Percentiles rank a stretch among this genome's conserved stretches.
Conservation (phyloP, 1,284 basidiomycete genomes). For the Phlebopus sp. region DNA sequence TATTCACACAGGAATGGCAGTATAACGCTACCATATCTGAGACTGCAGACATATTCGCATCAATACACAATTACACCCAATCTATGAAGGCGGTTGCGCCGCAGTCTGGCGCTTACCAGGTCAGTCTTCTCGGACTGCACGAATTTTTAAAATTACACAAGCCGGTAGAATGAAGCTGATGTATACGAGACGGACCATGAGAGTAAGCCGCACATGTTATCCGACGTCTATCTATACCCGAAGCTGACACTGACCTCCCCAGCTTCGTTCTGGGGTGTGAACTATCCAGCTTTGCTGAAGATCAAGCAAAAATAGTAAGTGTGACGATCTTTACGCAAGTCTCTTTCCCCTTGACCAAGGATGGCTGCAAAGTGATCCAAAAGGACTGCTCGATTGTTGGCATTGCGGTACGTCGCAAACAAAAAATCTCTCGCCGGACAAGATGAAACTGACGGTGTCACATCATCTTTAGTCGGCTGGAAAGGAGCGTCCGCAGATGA, state of each 20-base stretch:
- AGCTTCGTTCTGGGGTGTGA: constrained; percentile 53
- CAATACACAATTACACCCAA: constrained; percentile 36
- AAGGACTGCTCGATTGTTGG: constrained; percentile 56
- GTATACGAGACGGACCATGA: constrained; percentile 54
- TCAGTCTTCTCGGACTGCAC: constrained; percentile 24
- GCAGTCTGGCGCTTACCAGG: constrained; percentile 48
- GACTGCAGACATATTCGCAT: constrained; percentile 35
- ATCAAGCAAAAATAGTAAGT: constrained; percentile 58
- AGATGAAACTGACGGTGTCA: neutral
- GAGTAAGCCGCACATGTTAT: constrained; percentile 25
- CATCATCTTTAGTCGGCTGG: neutral
- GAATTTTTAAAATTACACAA: neutral
- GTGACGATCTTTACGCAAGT: neutral
- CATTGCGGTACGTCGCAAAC: constrained; percentile 46
- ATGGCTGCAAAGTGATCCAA: constrained; percentile 45
- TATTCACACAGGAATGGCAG: constrained; percentile 27
- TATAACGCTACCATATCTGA: constrained; percentile 44
- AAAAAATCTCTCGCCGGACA: neutral
- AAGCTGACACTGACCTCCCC: constrained; percentile 3
- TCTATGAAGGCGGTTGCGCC: constrained; percentile 45
- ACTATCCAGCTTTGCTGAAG: constrained; percentile 44
- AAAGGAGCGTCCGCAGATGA: neutral
- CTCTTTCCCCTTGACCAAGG: constrained; percentile 2
- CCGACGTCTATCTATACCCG: neutral
- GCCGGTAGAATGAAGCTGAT: constrained; percentile 52